Percentiles rank a stretch among this genome's conserved stretches.
These are phyloP conservation scores for Cnidoscolus chayamansa DNA, from an alignment of 441 rosid genomes.

Conservation along the genomic window DNA sequence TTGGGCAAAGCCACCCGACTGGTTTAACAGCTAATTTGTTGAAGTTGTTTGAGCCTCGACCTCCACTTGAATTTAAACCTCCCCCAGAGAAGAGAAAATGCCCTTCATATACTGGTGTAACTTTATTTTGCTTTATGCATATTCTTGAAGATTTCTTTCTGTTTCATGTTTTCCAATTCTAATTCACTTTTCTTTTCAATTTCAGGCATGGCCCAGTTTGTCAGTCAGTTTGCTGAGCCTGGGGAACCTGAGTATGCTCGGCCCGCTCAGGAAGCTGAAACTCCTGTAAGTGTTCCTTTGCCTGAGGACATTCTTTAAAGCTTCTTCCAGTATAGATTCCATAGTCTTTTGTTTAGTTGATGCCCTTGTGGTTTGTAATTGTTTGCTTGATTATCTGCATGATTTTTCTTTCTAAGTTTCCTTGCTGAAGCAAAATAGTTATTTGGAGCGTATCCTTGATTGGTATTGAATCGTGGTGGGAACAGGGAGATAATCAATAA, in stretches of 20 bases:
- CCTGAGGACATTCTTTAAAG: not conserved
- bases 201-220: slow-evolving; percentile 88
- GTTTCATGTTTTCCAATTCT: not conserved
- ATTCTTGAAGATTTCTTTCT: not conserved
- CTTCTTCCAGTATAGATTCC: not conserved
- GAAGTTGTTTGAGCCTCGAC: slow-evolving; percentile 93
- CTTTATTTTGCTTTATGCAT: not conserved
- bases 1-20: slow-evolving; percentile 95
- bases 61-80: slow-evolving; percentile 76
- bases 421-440: not conserved
- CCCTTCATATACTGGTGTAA: slow-evolving; percentile 62
- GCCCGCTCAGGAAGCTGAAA: slow-evolving; percentile 71
- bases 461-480: not conserved
- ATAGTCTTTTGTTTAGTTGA: not conserved
- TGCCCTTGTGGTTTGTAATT: not conserved
- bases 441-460: not conserved
- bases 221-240: slow-evolving; percentile 75
- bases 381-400: not conserved
- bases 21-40: slow-evolving; percentile 81
- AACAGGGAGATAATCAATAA: not conserved
- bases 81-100: slow-evolving; percentile 95
- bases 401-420: not conserved
- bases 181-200: slow-evolving; percentile 1
- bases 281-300: slow-evolving; percentile 55
- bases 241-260: slow-evolving; percentile 89